Evolutionary conservation across 768 basidiomycete species (phyloP), one percentile per base, ranked within the genome.

Genomic region (Suillus sp.): DNA sequence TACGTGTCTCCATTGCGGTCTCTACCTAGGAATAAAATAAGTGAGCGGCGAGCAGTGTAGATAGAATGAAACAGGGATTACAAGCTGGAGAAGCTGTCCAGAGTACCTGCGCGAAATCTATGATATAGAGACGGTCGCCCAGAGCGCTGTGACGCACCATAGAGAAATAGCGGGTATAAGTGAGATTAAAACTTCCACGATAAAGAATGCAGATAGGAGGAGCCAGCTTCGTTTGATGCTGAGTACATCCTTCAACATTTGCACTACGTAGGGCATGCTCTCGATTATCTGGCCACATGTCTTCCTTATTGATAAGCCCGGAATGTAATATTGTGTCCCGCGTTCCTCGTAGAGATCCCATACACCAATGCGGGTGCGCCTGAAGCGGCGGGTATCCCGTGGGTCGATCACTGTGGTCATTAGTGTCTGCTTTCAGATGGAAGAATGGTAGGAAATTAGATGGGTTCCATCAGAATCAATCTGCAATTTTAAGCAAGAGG

Each of bases 301-400:
- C 69, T 86, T 81, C 10, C 85, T 69, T 43, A 74, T 73, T 25
- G 84, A 80, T 4, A 75, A 71, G 4, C 79, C 79, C 4, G 84
- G 78, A 51, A 83, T 58, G 25, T 77, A 68, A 47, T 32, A 32
- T 32, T 77, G 72, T 34, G 81, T 70, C 14, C 75, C 72, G 22
- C 75, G 77, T 67, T 91, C 84, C 67, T 90, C 86, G 71, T 92
- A 93, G 34, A 91, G 74, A 67, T 92, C 89, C 91, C 91, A 43
- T 43, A 93, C 45, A 91, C 91, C 90, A 42, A 91, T 63, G 34
- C 75, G 79, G 13, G 43, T 45, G 43, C 22, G n/a, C 43, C 13
- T 45, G 43, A 22, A 10, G 22, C n/a, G 43, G 43, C n/a, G n/a
- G 13, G 43, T 5, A 45, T 45, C 43, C n/a, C 11, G n/a, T 10